A percentile compares a stretch with the other conserved stretches of the same genome.
phyloP scores from a whole-genome alignment of 1,139 yeast species.

The Saccharomyces hybrid region DNA sequence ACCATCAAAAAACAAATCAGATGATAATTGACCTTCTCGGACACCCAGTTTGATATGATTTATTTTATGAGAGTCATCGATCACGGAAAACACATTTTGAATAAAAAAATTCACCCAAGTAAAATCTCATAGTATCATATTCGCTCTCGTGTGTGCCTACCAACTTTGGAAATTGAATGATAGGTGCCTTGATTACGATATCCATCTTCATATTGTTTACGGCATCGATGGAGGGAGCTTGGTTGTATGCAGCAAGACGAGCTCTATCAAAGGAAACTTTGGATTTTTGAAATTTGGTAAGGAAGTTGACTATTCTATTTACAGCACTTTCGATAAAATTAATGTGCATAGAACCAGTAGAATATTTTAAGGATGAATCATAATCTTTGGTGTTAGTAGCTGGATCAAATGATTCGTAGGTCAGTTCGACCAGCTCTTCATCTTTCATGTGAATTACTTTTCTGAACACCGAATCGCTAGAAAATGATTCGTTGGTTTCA shows the following conservation, averaged over 20 bases:
- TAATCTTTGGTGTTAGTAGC: constrained; percentile 41
- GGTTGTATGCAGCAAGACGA: constrained; percentile 72
- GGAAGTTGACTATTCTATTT: constrained; percentile 55
- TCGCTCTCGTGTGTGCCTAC: constrained; percentile 37
- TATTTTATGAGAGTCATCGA: constrained; percentile 31
- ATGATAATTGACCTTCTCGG: constrained; percentile 57
- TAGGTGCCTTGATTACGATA: constrained; percentile 70
- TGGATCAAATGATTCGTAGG: constrained; percentile 73
- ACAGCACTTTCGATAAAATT: constrained; percentile 79
- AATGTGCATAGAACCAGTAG: constrained; percentile 65
- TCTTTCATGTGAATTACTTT: constrained; percentile 75
- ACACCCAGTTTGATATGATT: constrained; percentile 61
- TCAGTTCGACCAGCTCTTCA: constrained; percentile 70
- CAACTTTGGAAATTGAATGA: constrained; percentile 65
- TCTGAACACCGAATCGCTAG: constrained; percentile 45
- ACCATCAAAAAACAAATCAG: constrained; percentile 48
- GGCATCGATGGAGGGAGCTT: constrained; percentile 35
- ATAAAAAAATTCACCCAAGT: constrained; percentile 82
- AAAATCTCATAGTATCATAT: constrained; percentile 59
- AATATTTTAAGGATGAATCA: constrained; percentile 55
- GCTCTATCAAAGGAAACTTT: constrained; percentile 81
- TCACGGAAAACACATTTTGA: constrained; percentile 46
- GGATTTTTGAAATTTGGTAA: constrained; percentile 76
- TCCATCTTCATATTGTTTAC: constrained; percentile 60
- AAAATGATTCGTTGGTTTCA: constrained; percentile 59